Conservation (phyloP, 75 land plant genomes). For the Cryptomeria japonica region DNA sequence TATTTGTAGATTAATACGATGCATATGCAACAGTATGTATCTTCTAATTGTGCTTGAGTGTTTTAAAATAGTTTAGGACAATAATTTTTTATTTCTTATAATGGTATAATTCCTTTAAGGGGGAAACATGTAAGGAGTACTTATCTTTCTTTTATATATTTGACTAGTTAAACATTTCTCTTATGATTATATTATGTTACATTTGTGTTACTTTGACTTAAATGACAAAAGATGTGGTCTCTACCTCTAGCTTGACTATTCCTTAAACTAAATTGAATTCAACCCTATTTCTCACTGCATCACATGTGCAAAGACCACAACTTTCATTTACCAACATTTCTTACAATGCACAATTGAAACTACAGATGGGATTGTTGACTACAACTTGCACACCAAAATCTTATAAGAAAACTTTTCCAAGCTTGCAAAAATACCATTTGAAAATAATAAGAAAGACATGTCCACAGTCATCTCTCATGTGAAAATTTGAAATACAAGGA, state of each 20-base stretch:
- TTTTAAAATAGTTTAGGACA: neutral
- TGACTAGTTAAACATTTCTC: neutral
- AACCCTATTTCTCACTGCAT: too few relatives aligned
- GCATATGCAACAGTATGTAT: neutral
- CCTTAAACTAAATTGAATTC: neutral
- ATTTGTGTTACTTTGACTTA: neutral
- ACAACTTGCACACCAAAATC: too few relatives aligned
- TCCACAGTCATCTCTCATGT: too few relatives aligned
- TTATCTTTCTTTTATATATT: neutral
- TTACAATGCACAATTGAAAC: too few relatives aligned
- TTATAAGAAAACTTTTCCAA: too few relatives aligned
- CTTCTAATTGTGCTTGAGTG: neutral
- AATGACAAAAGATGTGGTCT: neutral
- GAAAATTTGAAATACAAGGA: too few relatives aligned
- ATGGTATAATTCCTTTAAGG: neutral
- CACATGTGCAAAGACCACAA: too few relatives aligned
- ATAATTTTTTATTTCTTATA: neutral
- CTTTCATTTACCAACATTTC: too few relatives aligned
- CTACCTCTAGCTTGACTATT: neutral
- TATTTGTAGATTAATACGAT: neutral
- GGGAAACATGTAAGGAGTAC: neutral
- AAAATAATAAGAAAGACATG: too few relatives aligned
- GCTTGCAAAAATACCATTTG: too few relatives aligned
- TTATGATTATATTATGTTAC: neutral
- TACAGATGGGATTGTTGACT: too few relatives aligned